phyloP scores from a whole-genome alignment of 169 alveolate genomes.

The Blepharisma undulans region DNA sequence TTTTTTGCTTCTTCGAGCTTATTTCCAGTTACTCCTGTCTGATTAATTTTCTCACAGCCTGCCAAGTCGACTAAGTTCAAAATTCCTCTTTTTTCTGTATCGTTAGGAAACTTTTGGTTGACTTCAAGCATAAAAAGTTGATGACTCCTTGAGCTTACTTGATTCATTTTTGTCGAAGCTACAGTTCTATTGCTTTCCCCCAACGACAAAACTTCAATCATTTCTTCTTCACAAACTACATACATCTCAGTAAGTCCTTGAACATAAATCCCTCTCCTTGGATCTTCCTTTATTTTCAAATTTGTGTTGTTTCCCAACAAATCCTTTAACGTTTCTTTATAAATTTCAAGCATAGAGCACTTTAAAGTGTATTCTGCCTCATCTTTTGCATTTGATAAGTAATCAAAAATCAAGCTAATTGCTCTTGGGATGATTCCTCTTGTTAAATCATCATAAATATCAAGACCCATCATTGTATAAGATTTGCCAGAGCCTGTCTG shows the following conservation, averaged over 20 bases:
- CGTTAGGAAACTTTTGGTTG: slow-evolving; percentile 24
- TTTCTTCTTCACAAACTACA: slow-evolving; percentile 70
- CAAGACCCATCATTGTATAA: slow-evolving; percentile 59
- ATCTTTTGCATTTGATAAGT: slow-evolving; percentile 32
- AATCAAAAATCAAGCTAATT: slow-evolving; percentile 30
- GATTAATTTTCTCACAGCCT: slow-evolving; percentile 71
- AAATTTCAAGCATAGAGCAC: slow-evolving; percentile 83
- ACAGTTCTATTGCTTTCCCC: slow-evolving; percentile 35
- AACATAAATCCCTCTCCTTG: slow-evolving; percentile 81
- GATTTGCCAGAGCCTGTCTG: slow-evolving; percentile 89
- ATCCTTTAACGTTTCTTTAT: slow-evolving; percentile 83
- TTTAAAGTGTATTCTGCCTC: slow-evolving; percentile 78
- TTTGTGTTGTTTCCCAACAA: slow-evolving; percentile 64
- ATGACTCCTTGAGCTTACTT: slow-evolving; percentile 22
- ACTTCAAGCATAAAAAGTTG: slow-evolving; percentile 29
- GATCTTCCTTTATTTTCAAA: slow-evolving; percentile 80
- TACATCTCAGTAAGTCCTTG: slow-evolving; percentile 77
- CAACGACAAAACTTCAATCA: not conserved
- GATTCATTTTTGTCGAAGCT: slow-evolving; percentile 31
- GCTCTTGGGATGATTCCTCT: slow-evolving; percentile 29
- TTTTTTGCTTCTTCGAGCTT: slow-evolving; percentile 83
- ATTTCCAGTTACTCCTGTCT: slow-evolving; percentile 84
- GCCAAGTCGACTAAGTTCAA: slow-evolving; percentile 77
- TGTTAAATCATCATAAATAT: not conserved
- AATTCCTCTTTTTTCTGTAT: slow-evolving; percentile 19